These are phyloP conservation scores for Neonectria coccinea DNA, from an alignment of 2,329 filamentous ascomycete species.

Conservation along the genomic window DNA sequence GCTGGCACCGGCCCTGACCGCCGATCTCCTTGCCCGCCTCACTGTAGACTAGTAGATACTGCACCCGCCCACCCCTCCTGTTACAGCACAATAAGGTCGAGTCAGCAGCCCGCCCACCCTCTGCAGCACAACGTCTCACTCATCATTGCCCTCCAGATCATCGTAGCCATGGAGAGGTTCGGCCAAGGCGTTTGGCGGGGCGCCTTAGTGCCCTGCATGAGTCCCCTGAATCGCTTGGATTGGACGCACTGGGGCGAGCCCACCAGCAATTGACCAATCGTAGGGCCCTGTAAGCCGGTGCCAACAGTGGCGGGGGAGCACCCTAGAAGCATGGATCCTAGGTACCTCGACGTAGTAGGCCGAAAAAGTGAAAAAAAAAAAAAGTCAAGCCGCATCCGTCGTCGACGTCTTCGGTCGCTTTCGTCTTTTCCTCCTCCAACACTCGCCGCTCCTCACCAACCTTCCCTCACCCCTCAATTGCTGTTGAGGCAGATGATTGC, in stretches of 20 bases:
- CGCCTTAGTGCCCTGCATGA: slow-evolving; percentile 44
- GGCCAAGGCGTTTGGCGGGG: slow-evolving; percentile 41
- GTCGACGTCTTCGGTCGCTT: slow-evolving; percentile 35
- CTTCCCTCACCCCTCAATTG: slow-evolving; percentile 35
- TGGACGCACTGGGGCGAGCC: slow-evolving; percentile 30
- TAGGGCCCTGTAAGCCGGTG: slow-evolving; percentile 3
- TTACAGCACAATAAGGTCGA: slow-evolving; percentile 19
- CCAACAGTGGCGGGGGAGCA: slow-evolving; percentile 33
- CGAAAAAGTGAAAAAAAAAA: slow-evolving; percentile 41
- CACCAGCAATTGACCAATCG: slow-evolving; percentile 44
- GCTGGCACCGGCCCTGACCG: slow-evolving; percentile 39
- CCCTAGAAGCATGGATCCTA: slow-evolving; percentile 20
- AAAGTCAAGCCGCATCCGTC: slow-evolving; percentile 45
- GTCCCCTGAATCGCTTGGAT: slow-evolving; percentile 33
- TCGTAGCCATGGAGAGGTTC: slow-evolving; percentile 42
- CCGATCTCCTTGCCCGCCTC: slow-evolving; percentile 38
- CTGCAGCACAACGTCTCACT: background rate
- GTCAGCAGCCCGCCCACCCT: slow-evolving; percentile 20
- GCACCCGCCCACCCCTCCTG: slow-evolving; percentile 5
- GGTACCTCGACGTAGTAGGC: slow-evolving; percentile 28
- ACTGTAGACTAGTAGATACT: background rate
- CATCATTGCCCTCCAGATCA: slow-evolving; percentile 22
- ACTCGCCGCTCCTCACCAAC: slow-evolving; percentile 37
- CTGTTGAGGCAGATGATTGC: slow-evolving; percentile 52
- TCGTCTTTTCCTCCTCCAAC: slow-evolving; percentile 37